phyloP scores from a whole-genome alignment of 768 basidiomycete genomes.

The Pleurotus sapidus region DNA sequence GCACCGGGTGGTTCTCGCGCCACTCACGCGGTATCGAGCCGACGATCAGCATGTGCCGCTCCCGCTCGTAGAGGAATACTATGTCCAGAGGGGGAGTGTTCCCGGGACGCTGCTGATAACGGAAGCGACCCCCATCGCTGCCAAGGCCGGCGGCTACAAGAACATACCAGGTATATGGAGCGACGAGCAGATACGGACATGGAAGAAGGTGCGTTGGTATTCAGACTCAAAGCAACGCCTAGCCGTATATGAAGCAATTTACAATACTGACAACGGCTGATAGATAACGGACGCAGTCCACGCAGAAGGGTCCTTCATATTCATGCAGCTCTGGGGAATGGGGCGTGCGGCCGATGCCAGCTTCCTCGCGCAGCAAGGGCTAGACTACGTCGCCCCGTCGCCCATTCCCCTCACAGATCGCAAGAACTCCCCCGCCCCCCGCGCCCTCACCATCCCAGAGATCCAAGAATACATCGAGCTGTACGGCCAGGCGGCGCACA shows the following conservation, averaged over 20 bases:
- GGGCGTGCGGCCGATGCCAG: conserved; percentile 28
- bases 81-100: conserved; percentile 29
- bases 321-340: conserved; percentile 49
- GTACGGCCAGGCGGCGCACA: conserved; percentile 43
- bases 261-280: conserved; percentile 12
- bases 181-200: conserved; percentile 45
- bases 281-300: conserved; percentile 15
- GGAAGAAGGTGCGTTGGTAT: conserved; percentile 42
- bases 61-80: conserved; percentile 30
- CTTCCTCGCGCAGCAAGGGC: conserved; percentile 19
- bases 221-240: too few relatives aligned
- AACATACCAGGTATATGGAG: conserved; percentile 49
- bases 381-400: conserved; percentile 26
- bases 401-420: conserved; percentile 13
- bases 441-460: conserved; percentile 33
- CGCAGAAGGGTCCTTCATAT: conserved; percentile 29
- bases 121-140: conserved; percentile 40
- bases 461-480: conserved; percentile 37
- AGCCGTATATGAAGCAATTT: neutral
- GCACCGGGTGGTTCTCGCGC: conserved; percentile 35
- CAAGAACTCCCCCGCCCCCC: conserved; percentile 14
- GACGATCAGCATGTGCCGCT: conserved; percentile 22
- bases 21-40: conserved; percentile 30
- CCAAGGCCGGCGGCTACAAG: conserved; percentile 23
- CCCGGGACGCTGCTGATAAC: conserved; percentile 42